Base-by-base conservation (phyloP, 768 basidiomycete genomes). In the Suillus occidentalis region DNA sequence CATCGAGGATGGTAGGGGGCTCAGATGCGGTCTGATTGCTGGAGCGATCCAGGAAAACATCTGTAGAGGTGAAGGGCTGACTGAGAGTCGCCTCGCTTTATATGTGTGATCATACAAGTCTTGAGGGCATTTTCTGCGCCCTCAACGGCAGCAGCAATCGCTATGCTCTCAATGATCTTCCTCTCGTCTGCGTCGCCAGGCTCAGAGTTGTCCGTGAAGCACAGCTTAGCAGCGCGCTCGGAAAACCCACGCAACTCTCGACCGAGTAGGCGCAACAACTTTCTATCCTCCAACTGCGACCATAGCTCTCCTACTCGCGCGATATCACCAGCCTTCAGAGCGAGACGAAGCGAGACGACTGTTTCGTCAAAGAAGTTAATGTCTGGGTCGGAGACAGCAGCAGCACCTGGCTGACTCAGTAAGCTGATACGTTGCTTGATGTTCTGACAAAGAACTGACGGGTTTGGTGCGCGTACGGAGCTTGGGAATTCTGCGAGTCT, bases 51-150 rank as follows among this genome's bases (percentile, higher is more conserved):
- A 75, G 71, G 71, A 68, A 79, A 85, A 50, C 70, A 73, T 43
- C 73, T 67, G 63, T 87, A 84, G 22, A 90, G 73, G 47, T 75
- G 70, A 36, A 88, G 69, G 47, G 83, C 82, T 9, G 77, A 73
- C 12, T 74, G 67, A n/a, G 79, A 70, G 63, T 89, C 73, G 16
- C 78, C 73, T 20, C 72, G 70, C 49, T 75, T 72, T 62, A 90
- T 71, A 67, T 84, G 76, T 43, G 74, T 70, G 52, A 80, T 68
- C 83, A 91, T 81, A 66, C 82, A 80, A 25, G 82, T 79, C 60
- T 77, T 77, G 56, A 91, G 75, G 5, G 84, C 84, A 13, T 81
- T 79, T 16, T 81, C 76, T 10, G 79, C 79, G 37, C 83, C 79
- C 36, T 72, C 73, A 13, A 71, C 77, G 0, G 89, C 86, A 8